Base-by-base conservation (phyloP, 176 grass and related monocot genomes). In the Puya raimondii region DNA sequence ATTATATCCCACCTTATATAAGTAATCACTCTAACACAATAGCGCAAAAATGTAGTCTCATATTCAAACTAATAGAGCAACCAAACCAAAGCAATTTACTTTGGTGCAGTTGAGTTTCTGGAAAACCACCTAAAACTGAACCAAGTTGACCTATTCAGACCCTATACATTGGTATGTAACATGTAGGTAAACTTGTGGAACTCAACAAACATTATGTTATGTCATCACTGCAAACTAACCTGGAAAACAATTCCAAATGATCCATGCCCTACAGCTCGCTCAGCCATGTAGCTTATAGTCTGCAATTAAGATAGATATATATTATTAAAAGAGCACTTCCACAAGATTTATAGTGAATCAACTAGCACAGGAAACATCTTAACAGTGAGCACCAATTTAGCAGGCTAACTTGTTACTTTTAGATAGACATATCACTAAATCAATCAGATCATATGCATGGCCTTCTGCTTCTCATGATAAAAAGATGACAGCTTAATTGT, bases 251-350 rank as follows among this genome's bases (percentile, higher is more conserved):
- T 79, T 11, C 86, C 86, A 73, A 89, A 89, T 48, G 86, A 89
- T 68, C 86, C 86, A 82, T 89, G 86, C 27, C 86, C 86, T 53
- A 89, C 86, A 50, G 78, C 80, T 18, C 86, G 86, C 63, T 89
- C 86, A 49, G 86, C 86, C 86, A 89, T 89, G 75, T 89, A 89
- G 72, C 86, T 89, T 72, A 89, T 79, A 0, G 86, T 89, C 86
- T 89, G 86, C 86, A 82, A 68, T 23, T 50, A 0, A 53, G 57
- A 69, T 4, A 63, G 64, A 65, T 12, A 82, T 75, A 33, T 16
- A 5, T 23, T 49, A 48, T 48, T 47, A 16, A 17, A 67, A n/a
- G 33, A 42, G 33, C 33, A 42, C 33, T 42, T 42, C 33, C 33
- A 7, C 4, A 42, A 42, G 33, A 42, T 42, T 42, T 42, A 42